Base-by-base conservation (phyloP, 23 red algal species). In the Gracilariopsis chorda region DNA sequence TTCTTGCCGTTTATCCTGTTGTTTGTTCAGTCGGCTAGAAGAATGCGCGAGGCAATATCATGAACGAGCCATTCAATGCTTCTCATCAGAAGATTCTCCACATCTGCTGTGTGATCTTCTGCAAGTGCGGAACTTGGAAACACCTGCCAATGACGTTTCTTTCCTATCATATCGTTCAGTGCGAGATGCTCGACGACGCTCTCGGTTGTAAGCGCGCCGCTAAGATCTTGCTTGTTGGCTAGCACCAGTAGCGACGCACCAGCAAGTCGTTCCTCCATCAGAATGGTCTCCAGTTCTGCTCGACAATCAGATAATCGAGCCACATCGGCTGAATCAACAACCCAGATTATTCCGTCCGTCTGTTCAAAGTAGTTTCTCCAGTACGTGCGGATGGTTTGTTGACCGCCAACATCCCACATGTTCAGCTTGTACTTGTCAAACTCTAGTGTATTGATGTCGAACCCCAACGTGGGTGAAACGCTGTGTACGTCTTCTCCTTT, bases 341-440 rank as follows among this genome's bases (percentile, higher is more conserved):
- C 97, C 90, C 94, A 99, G 2, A 99, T 86, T 25, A 99, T 80
- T 42, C 87, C 97, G 71, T 99, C 97, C 1, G 97, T 99, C 48
- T 83, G 78, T 48, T 99, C 97, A 90, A 99, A 99, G 48, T 99
- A 99, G 86, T 99, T 99, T 48, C 88, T 44, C 97, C 97, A 99
- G 48, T 96, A 99, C 6, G 97, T 72, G 13, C 97, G 93, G 30
- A 99, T 94, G 8, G 93, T 88, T 42, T 92, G 82, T 48, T 99
- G 97, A 30, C 97, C 97, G 40, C 97, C 97, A 44, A 99, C 92
- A 71, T 99, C 97, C 97, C 97, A 99, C 62, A 99, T 49, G 83
- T 99, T 86, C 12, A 99, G 82, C 13, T 74, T 84, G 60, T 87
- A 94, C 51, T 79, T 92, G 35, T 94, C 80, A 51, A 68, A 79